Conservation (phyloP, 306 rosid genomes). For the Astragalus membranaceus region DNA sequence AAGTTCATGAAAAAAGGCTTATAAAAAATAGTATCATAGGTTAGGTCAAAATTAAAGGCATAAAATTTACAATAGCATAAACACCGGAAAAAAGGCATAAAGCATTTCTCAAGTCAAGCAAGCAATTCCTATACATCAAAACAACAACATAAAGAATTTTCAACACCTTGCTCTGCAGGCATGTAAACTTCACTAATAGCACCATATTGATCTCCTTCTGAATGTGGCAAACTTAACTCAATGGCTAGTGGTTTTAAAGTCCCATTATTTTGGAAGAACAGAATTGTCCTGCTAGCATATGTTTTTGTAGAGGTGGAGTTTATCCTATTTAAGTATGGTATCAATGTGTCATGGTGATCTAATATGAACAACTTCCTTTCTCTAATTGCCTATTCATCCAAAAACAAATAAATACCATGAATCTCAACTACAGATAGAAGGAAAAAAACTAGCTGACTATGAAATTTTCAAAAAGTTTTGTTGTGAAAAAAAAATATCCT, state of each 20-base stretch:
- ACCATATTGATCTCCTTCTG: slow-evolving; percentile 51
- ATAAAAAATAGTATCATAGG: too few species aligned
- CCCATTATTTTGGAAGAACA: slow-evolving; percentile 47
- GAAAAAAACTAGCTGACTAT: not conserved
- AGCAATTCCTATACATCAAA: too few species aligned
- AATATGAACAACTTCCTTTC: too few species aligned
- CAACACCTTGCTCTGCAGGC: slow-evolving; percentile 48
- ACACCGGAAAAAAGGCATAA: too few species aligned
- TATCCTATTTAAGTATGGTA: slow-evolving; percentile 63
- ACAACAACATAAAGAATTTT: slow-evolving; percentile 49
- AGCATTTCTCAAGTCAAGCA: too few species aligned
- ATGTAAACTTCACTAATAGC: slow-evolving; percentile 44
- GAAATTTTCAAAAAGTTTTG: not conserved
- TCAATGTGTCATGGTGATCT: slow-evolving; percentile 64
- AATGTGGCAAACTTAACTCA: slow-evolving; percentile 69
- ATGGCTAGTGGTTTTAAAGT: slow-evolving; percentile 69
- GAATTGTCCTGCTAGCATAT: slow-evolving; percentile 65
- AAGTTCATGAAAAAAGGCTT: too few species aligned
- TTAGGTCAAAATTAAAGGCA: too few species aligned
- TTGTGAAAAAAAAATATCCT: too few species aligned
- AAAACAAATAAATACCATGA: too few species aligned
- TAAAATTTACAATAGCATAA: too few species aligned
- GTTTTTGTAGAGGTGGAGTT: slow-evolving; percentile 52
- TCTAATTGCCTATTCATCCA: too few species aligned
- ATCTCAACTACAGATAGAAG: not conserved